Conservation (phyloP, 768 basidiomycete species). For the Tulasnella sp. region DNA sequence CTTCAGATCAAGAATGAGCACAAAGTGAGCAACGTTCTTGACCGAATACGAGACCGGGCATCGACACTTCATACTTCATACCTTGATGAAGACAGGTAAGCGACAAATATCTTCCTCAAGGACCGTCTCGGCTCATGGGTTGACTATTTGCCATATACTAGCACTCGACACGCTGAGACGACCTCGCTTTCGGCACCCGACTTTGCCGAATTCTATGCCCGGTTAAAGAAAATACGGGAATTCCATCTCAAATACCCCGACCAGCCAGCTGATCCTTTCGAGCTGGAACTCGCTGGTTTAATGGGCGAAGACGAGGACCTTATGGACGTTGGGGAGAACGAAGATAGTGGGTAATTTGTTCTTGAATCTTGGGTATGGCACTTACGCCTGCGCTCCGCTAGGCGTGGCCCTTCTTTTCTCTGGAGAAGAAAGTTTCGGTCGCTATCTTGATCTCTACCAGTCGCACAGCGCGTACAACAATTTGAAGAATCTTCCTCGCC, state of each 20-base stretch:
- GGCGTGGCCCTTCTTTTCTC: slow-evolving; percentile 85
- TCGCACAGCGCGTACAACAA: slow-evolving; percentile 89
- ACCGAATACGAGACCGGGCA: slow-evolving; percentile 70
- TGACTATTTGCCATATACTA: background rate
- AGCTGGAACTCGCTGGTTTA: slow-evolving; percentile 75
- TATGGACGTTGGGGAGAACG: slow-evolving; percentile 62
- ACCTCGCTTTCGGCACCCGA: slow-evolving; percentile 40
- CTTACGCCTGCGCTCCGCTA: slow-evolving; percentile 36
- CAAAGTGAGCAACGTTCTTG: slow-evolving; percentile 83
- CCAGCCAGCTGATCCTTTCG: slow-evolving; percentile 72
- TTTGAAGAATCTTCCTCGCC: slow-evolving; percentile 75
- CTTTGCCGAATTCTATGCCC: slow-evolving; percentile 90
- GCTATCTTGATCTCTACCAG: slow-evolving; percentile 88
- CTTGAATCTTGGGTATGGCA: background rate
- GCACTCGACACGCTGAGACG: slow-evolving; percentile 24
- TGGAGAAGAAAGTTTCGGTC: slow-evolving; percentile 92
- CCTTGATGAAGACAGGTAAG: slow-evolving; percentile 61
- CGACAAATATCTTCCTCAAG: background rate
- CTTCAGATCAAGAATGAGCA: slow-evolving; percentile 71
- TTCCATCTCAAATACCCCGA: slow-evolving; percentile 96
- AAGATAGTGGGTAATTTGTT: slow-evolving; percentile 66
- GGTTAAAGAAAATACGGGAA: slow-evolving; percentile 93
- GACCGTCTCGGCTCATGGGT: background rate
- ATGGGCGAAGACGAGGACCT: slow-evolving; percentile 72
- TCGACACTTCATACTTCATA: slow-evolving; percentile 67